These are phyloP conservation scores for Zymoseptoria pseudotritici DNA, from an alignment of 2,329 filamentous ascomycete species.

Conservation along the genomic window DNA sequence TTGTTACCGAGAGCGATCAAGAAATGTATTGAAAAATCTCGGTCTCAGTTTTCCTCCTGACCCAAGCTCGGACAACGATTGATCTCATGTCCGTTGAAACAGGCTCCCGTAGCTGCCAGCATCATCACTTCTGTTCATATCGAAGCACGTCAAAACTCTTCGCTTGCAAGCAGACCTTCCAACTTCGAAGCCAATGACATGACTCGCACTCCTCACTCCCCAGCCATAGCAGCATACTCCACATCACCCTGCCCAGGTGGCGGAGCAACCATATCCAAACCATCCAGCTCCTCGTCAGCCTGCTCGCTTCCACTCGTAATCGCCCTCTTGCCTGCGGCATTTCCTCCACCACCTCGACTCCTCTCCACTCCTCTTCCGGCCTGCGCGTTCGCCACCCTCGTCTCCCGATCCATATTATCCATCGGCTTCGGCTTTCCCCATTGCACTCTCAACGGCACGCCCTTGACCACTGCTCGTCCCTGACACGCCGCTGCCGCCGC, in stretches of 20 bases:
- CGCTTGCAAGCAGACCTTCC: too few species aligned
- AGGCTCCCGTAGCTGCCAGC: too few species aligned
- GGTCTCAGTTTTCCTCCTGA: too few species aligned
- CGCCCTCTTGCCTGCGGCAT: constrained; percentile 20
- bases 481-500: constrained; percentile 76
- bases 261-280: constrained; percentile 53
- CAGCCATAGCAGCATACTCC: constrained; percentile 77
- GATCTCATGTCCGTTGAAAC: too few species aligned
- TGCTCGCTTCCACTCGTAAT: constrained; percentile 34
- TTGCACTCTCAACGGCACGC: constrained; percentile 79
- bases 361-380: constrained; percentile 57
- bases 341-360: constrained; percentile 12
- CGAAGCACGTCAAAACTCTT: too few species aligned
- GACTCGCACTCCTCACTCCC: constrained; percentile 48
- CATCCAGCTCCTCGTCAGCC: constrained; percentile 37
- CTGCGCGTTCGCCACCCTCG: constrained; percentile 70
- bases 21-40: too few species aligned
- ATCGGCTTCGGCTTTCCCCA: constrained; percentile 92
- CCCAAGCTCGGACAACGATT: too few species aligned
- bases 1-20: too few species aligned
- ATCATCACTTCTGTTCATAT: too few species aligned
- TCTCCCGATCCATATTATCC: constrained; percentile 82
- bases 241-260: constrained; percentile 73
- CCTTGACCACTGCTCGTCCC: constrained; percentile 80
- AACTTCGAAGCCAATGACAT: too few species aligned